These are phyloP conservation scores for Botrytis porri DNA, from an alignment of 2,329 filamentous ascomycete species.

Conservation along the genomic window DNA sequence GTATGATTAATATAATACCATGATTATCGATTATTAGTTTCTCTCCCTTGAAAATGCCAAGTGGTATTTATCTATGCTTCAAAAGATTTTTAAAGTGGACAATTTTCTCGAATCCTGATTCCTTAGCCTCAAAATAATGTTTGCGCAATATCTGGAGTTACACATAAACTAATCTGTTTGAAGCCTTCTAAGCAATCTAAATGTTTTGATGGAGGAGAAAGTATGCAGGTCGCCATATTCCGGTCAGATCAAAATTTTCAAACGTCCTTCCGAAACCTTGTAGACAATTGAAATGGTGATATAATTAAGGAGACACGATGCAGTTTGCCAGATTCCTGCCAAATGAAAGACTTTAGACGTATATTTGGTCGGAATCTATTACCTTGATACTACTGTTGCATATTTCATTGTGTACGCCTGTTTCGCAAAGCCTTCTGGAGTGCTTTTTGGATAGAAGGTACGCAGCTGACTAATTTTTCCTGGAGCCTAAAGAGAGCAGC, in stretches of 20 bases:
- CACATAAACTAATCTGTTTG: neutral
- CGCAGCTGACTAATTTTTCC: neutral
- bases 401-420: neutral
- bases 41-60: neutral
- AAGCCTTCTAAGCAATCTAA: neutral
- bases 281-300: neutral
- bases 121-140: neutral
- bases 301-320: too few relatives aligned
- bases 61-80: neutral
- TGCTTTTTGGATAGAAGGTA: neutral
- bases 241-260: neutral
- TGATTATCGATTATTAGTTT: slow-evolving; percentile 11
- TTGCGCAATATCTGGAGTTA: neutral
- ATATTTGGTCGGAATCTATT: neutral
- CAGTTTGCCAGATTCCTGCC: neutral
- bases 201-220: neutral
- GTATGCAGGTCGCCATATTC: neutral
- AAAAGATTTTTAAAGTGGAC: neutral
- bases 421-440: too few relatives aligned
- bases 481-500: neutral
- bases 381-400: neutral
- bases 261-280: neutral
- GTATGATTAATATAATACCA: slow-evolving; percentile 17
- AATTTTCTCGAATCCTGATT: neutral
- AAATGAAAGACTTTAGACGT: neutral